Percentiles rank a stretch among this genome's conserved stretches.
Evolutionary conservation across 83 land plant genomes (phyloP).

Genomic region (Thuja plicata): DNA sequence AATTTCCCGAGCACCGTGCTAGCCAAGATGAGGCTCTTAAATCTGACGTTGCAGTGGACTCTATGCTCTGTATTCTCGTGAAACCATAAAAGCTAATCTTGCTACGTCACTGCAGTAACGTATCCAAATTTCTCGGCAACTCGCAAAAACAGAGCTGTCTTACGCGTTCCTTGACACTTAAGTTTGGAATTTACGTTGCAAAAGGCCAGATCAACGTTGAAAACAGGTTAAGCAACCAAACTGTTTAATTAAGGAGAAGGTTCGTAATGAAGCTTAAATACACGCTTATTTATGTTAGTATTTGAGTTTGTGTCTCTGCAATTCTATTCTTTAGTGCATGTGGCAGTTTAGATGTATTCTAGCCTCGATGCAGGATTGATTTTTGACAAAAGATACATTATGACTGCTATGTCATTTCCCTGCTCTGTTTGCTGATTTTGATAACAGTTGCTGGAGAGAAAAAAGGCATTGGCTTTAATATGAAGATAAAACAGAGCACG

Average conservation of each 20-base stretch:
- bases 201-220: too few relatives aligned
- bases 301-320: neutral
- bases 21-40: neutral
- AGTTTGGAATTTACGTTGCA: neutral
- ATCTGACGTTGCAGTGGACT: neutral
- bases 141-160: neutral
- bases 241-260: neutral
- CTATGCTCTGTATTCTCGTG: neutral
- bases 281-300: neutral
- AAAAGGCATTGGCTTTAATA: neutral
- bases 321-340: neutral
- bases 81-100: neutral
- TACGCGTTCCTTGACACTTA: neutral
- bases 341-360: neutral
- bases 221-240: neutral
- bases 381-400: neutral
- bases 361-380: too few relatives aligned
- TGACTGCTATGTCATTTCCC: neutral
- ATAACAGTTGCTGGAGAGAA: neutral
- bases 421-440: neutral
- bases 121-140: neutral
- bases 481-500: neutral
- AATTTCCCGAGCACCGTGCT: neutral
- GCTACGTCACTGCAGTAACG: neutral
- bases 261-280: neutral